These are phyloP conservation scores for Leccinum fuscescens DNA, from an alignment of 1,284 basidiomycete species.

Conservation along the genomic window DNA sequence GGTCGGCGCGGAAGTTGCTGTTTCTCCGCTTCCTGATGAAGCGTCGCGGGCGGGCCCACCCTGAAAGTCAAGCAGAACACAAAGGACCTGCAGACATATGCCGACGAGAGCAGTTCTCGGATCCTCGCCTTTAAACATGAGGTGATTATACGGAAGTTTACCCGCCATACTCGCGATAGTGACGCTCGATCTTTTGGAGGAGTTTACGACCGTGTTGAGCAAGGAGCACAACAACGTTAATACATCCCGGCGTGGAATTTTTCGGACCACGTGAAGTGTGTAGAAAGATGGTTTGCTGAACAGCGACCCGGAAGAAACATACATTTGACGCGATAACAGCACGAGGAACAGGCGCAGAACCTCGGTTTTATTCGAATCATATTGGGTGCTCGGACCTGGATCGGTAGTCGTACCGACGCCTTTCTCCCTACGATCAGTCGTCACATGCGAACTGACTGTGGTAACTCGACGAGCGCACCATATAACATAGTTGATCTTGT, in stretches of 20 bases:
- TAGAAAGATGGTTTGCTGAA: slow-evolving; percentile 72
- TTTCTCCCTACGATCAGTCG: slow-evolving; percentile 68
- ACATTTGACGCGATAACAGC: slow-evolving; percentile 85
- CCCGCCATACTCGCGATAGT: slow-evolving; percentile 64
- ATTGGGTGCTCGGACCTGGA: slow-evolving; percentile 61
- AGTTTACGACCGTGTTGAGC: slow-evolving; percentile 84
- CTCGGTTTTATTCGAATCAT: slow-evolving; percentile 82
- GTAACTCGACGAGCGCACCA: slow-evolving; percentile 50
- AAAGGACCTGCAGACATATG: slow-evolving; percentile 72
- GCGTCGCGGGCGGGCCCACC: slow-evolving; percentile 66
- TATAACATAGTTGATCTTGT: slow-evolving; percentile 86
- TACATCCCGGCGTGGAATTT: slow-evolving; percentile 75
- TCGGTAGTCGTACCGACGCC: slow-evolving; percentile 82
- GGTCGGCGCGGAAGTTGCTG: slow-evolving; percentile 49
- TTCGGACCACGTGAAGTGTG: slow-evolving; percentile 75
- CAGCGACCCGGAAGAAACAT: slow-evolving; percentile 68
- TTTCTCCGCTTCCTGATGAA: slow-evolving; percentile 41
- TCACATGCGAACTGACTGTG: slow-evolving; percentile 13
- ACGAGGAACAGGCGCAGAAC: slow-evolving; percentile 83
- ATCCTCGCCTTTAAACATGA: slow-evolving; percentile 87
- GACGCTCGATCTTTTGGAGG: slow-evolving; percentile 44
- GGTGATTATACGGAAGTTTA: slow-evolving; percentile 82
- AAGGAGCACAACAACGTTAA: slow-evolving; percentile 88
- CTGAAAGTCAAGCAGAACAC: slow-evolving; percentile 80
- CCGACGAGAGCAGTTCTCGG: slow-evolving; percentile 67